Base-by-base conservation (phyloP, 2,329 filamentous ascomycete species). In the Lecanicillium sp. region DNA sequence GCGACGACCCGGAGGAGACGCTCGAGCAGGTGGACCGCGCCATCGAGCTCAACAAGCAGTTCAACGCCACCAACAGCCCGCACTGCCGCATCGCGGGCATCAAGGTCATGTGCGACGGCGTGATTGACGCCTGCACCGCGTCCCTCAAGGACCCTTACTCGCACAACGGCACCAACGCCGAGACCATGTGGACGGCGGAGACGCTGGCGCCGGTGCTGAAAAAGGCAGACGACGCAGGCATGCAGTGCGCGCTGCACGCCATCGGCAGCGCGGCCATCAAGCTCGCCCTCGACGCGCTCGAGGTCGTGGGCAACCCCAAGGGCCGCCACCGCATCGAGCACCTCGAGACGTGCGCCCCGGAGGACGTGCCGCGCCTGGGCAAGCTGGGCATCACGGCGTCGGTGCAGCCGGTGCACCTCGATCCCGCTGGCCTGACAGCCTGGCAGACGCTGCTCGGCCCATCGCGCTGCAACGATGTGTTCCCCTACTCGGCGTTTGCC, bases 71-170 rank as follows among this genome's bases (percentile, higher is more conserved):
- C 2, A 60, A 47, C 9, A 58, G 50, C 15, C 62, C 63, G 1
- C 55, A 68, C 38, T 49, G 66, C 39, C 70, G 71, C 8, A 58
- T 81, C 14, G 68, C 72, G 0, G 77, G 77, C 8, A 74, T 81
- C 56, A 81, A 81, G 53, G 54, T 81, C 30, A 77, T 81, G 40
- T 73, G 70, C 49, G 77, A 81, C 46, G 77, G 77, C 10, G 74
- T 80, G 33, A 64, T 81, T 35, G 77, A 81, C 46, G 73, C 72
- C 0, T 81, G 77, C 55, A 81, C 77, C 2, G 76, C 77, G 0
- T 72, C 68, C 1, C 60, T 81, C 6, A 58, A 64, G 5, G 66
- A 78, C 46, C 76, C 77, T 0, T 81, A 81, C 50, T 57, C 68
- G 19, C 66, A 69, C 37, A 62, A 58, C 3, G 56, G 61, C 12